Evolutionary conservation across 2,329 filamentous ascomycete genomes (phyloP), one percentile per base, ranked within the genome.

Genomic region (Claviceps arundinis): DNA sequence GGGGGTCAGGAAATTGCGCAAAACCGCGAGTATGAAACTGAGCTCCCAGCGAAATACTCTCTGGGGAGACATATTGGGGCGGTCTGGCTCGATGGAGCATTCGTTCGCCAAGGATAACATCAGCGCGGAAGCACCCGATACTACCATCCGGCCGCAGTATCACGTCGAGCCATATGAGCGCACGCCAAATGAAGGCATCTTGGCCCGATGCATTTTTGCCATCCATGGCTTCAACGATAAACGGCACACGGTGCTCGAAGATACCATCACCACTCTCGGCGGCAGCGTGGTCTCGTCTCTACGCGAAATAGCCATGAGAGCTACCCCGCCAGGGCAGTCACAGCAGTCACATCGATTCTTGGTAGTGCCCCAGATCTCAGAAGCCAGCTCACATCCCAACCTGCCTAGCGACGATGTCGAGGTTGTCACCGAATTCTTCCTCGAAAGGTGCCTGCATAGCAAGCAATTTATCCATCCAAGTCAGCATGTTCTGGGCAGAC

Each of bases 11-110:
- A 97, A 96, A 69, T 69, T 98, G 58, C 82, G 93, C 58, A 85
- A 90, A 61, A 89, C 87, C 5, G 87, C 90, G 22, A 96, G 90
- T 66, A 82, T 85, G 62, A 91, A 89, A 64, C 72, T 97, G 37
- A 83, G 77, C 53, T 85, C 77, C 48, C 89, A 96, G 61, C 85
- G 83, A 58, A 82, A 90, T 60, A 82, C 81, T 30, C 76, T 97
- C n/a, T 97, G 91, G 91, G 85, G 85, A 5, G 88, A 94, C 60
- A 94, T 98, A 54, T 77, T 93, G 24, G 81, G 81, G 9, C 59
- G 52, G 64, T 59, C 67, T 22, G 62, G 60, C 13, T 66, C 66
- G 1, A 63, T 63, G 45, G 66, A 68, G 41, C 62, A 64, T 53
- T 68, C 67, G 0, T 64, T 66, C 46, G 60, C 58, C 24, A 54